These are phyloP conservation scores for Curvularia spicifera DNA, from an alignment of 2,329 filamentous ascomycete species.

Conservation along the genomic window DNA sequence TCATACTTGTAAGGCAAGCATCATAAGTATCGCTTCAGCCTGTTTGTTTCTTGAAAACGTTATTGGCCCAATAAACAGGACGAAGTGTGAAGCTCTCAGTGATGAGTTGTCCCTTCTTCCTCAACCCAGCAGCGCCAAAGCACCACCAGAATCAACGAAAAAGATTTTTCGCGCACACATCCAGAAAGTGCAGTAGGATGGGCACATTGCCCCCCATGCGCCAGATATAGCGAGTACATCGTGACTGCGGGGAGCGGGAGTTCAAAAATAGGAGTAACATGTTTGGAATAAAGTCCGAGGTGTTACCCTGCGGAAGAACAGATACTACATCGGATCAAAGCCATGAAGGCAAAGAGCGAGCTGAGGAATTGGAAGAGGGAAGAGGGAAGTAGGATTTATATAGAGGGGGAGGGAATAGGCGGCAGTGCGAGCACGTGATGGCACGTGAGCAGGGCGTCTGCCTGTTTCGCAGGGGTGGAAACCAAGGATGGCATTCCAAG, in stretches of 20 bases:
- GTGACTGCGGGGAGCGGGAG: not conserved
- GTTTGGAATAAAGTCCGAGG: slow-evolving; percentile 9
- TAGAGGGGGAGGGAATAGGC: not conserved
- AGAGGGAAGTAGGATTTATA: slow-evolving; percentile 2
- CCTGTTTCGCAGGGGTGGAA: not conserved
- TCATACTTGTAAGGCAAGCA: too few species aligned
- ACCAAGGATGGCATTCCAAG: too few species aligned
- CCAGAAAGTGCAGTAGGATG: slow-evolving; percentile 15
- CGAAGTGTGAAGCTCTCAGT: too few species aligned
- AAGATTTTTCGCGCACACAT: slow-evolving; percentile 13
- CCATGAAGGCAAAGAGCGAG: slow-evolving; percentile 13
- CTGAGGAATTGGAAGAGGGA: not conserved
- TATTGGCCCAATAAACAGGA: too few species aligned
- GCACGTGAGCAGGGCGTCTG: not conserved
- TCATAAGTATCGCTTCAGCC: too few species aligned
- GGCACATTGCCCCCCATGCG: slow-evolving; percentile 7
- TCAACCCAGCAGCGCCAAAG: slow-evolving; percentile 5
- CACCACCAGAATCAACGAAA: slow-evolving; percentile 10
- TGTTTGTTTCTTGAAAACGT: too few species aligned
- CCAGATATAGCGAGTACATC: slow-evolving; percentile 8
- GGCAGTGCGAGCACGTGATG: not conserved
- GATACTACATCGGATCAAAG: slow-evolving; percentile 19
- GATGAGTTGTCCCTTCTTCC: slow-evolving; percentile 4
- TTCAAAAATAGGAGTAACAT: slow-evolving; percentile 11
- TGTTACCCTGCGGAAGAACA: slow-evolving; percentile 17